Base-by-base conservation (phyloP, 495 filamentous ascomycete genomes). In the Lophiostoma macrostomum region DNA sequence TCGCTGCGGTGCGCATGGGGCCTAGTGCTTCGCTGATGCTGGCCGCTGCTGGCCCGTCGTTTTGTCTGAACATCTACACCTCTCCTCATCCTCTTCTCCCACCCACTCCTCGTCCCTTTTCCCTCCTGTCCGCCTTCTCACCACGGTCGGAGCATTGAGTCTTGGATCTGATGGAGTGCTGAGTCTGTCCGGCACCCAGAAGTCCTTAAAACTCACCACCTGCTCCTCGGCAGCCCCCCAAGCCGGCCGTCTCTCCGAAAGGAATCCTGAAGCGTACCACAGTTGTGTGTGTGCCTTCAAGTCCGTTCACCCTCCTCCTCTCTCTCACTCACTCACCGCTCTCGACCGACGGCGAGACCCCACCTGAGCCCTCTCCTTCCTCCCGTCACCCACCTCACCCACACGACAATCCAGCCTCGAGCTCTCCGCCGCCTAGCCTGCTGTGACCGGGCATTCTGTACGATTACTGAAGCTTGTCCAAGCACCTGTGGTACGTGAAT, bases 311-410 rank as follows among this genome's bases (percentile, higher is more conserved):
- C 37, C 40, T n/a, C n/a, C 49, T 38, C 22, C 32, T 16, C 37
- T 24, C 45, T 16, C 54, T 34, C 37, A 14, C 27, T 22, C 13
- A 20, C 13, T 23, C 8, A 6, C 36, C 29, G 11, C 50, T 35
- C 44, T 2, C n/a, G 27, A 11, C 13, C 22, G 58, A 47, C 53
- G 36, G 38, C 23, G 44, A 95, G 45, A 32, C 45, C 16, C 40
- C 30, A 53, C 29, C 37, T 19, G 42, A 10, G 38, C 41, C 41
- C 52, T 49, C 46, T 28, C 45, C 28, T 30, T 56, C 34, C 19
- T 12, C 31, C 27, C 51, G 13, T 18, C 42, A n/a, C 20, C 19
- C 19, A 13, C 8, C 35, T 28, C 10, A 34, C 38, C 20, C 28
- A 36, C 43, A 36, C 46, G 25, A 41, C 42, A 32, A 42, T 25